Base-by-base conservation (phyloP, 1,284 basidiomycete genomes). In the Naganishia sp. region DNA sequence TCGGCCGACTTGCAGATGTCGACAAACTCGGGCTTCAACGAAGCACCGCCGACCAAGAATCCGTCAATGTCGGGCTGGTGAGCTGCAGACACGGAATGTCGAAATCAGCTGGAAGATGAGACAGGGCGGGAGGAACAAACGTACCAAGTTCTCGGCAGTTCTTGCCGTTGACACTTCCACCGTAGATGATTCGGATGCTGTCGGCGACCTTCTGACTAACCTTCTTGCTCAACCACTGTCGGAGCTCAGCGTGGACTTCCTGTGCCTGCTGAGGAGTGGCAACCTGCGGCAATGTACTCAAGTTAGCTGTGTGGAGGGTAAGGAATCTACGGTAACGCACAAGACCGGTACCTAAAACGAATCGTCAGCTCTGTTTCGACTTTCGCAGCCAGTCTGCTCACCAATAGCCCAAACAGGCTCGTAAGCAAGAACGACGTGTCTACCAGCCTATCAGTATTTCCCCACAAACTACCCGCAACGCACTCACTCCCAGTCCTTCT, bases 371-470 rank as follows among this genome's bases (percentile, higher is more conserved):
- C 28, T 23, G 36, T 18, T 33, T 59, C n/a, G 45, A 48, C 52
- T 39, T 3, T 39, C 36, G 36, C 36, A 5, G n/a, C 46, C 3
- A 21, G 48, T 56, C 3, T 2, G 50, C 63, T 65, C 52, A 65
- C 94, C 95, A 78, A 99, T 99, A 48, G 95, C 96, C 96, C 95
- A 99, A 36, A 99, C 95, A 54, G 92, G 92, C 79, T 94, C 92
- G 79, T 94, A 99, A 21, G 95, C 95, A 74, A 99, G 84, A 70
- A 99, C 95, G 77, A 98, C 84, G 74, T 91, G 88, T 78, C 90
- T 92, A 43, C 42, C 25, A n/a, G 36, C 11, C 36, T 23, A 31
- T 66, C 31, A 60, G 39, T 2, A 28, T 48, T 25, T 18, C 13
- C 23, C 15, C 21, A 13, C 6, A 10, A 54, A 45, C 55, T 66